phyloP scores from a whole-genome alignment of 2,329 filamentous ascomycete genomes.

The Cladosporium sp. region DNA sequence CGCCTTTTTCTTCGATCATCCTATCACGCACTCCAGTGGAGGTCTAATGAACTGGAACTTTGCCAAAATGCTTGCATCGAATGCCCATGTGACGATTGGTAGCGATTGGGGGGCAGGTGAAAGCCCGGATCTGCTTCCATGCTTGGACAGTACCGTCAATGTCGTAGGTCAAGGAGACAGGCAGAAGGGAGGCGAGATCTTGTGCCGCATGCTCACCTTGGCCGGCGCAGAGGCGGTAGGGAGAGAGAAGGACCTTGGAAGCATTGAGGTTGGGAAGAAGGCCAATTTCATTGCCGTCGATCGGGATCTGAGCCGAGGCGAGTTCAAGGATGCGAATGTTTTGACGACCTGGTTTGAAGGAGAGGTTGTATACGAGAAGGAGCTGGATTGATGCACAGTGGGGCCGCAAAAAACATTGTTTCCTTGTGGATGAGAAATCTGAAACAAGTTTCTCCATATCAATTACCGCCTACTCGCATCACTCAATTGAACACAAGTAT shows the following conservation, averaged over 20 bases:
- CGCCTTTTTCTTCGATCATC: constrained; percentile 25
- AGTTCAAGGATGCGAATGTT: neutral
- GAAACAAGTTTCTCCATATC: too few species aligned
- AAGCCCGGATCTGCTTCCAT: constrained; percentile 3
- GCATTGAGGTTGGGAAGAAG: constrained; percentile 41
- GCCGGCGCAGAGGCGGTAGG: constrained; percentile 45
- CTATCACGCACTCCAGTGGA: constrained; percentile 13
- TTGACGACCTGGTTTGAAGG: constrained; percentile 6
- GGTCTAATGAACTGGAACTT: constrained; percentile 29
- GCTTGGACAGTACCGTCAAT: neutral
- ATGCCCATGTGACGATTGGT: constrained; percentile 30
- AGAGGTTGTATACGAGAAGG: constrained; percentile 1
- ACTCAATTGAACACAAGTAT: too few species aligned
- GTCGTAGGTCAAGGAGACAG: neutral
- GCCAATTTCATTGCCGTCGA: constrained; percentile 39
- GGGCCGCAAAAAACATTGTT: too few species aligned
- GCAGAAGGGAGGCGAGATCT: neutral
- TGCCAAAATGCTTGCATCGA: constrained; percentile 23
- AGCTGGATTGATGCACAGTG: too few species aligned
- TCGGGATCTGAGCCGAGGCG: neutral
- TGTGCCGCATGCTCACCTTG: constrained; percentile 4
- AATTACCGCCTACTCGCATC: too few species aligned
- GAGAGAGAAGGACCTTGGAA: constrained; percentile 34
- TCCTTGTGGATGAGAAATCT: too few species aligned
- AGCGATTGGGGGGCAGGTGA: constrained; percentile 13